Evolutionary conservation across 192 early-diverging fungal species (phyloP).

Genomic region (Linderina pennispora): DNA sequence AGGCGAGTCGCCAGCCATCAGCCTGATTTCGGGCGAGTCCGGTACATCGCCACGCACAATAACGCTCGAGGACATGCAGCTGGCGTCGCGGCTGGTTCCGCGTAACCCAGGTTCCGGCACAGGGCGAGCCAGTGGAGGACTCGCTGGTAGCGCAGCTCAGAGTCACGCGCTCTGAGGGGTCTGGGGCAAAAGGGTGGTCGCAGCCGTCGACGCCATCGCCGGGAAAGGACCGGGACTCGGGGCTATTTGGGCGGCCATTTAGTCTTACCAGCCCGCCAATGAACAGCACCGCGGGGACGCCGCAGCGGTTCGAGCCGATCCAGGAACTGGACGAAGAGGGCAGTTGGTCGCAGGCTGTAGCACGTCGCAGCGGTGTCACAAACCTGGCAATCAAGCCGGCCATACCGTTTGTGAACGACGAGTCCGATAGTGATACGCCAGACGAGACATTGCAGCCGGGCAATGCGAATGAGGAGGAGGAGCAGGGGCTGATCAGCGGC

Average conservation of each 20-base stretch:
- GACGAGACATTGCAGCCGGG: neutral
- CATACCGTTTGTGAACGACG: neutral
- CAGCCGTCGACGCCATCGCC: conserved; percentile 27
- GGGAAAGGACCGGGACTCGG: conserved; percentile 32
- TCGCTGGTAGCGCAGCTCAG: neutral
- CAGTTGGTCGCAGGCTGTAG: conserved; percentile 13
- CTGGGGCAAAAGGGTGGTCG: conserved; percentile 21
- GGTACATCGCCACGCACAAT: conserved; percentile 43
- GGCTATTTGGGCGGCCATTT: conserved; percentile 37
- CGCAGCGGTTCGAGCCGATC: conserved; percentile 34
- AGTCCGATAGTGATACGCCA: neutral
- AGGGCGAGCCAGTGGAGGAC: neutral
- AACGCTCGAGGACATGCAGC: conserved; percentile 37
- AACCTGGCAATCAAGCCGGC: neutral
- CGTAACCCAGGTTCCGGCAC: neutral
- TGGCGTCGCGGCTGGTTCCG: conserved; percentile 24
- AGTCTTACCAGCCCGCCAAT: conserved; percentile 14
- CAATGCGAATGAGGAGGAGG: neutral
- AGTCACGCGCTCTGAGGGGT: neutral
- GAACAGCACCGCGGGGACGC: neutral
- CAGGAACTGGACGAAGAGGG: conserved; percentile 28
- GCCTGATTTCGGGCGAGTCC: conserved; percentile 26
- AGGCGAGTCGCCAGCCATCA: conserved; percentile 16
- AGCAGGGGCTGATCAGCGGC: neutral
- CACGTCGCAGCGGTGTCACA: conserved; percentile 3